These are phyloP conservation scores for Exophiala spinifera DNA, from an alignment of 2,329 filamentous ascomycete genomes.

Conservation along the genomic window DNA sequence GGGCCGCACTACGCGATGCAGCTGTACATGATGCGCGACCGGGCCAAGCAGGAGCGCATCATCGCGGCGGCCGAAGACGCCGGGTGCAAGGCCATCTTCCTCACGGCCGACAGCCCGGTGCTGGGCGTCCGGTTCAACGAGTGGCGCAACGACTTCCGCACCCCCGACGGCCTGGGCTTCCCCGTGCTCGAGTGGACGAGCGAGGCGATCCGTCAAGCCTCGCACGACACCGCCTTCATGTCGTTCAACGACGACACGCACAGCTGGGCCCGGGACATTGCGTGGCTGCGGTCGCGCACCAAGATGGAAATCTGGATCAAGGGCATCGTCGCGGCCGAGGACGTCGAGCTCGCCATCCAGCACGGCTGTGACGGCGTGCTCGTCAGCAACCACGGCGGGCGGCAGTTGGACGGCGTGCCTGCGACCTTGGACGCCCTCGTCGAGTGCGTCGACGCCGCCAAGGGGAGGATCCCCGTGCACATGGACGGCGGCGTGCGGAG, in stretches of 20 bases:
- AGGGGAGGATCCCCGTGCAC: conserved; percentile 37
- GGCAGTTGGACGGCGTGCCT: conserved; percentile 38
- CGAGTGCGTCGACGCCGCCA: conserved; percentile 28
- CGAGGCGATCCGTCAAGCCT: conserved; percentile 12
- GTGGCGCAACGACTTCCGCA: conserved; percentile 50
- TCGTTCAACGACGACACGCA: conserved; percentile 37
- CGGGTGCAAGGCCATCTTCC: conserved; percentile 50
- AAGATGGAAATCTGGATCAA: conserved; percentile 28
- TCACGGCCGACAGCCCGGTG: conserved; percentile 52
- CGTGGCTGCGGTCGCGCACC: conserved; percentile 45
- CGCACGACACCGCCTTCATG: conserved; percentile 15
- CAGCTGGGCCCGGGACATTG: conserved; percentile 51
- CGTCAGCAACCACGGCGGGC: conserved; percentile 41
- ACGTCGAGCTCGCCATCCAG: conserved; percentile 35
- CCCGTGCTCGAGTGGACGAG: conserved; percentile 28
- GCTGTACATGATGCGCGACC: conserved; percentile 26
- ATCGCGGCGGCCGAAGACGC: conserved; percentile 40
- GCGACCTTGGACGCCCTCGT: conserved; percentile 37
- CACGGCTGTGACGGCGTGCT: conserved; percentile 37
- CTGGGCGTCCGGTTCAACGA: conserved; percentile 52
- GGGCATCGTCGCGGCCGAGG: conserved; percentile 32
- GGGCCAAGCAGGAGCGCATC: conserved; percentile 41
- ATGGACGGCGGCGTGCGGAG: conserved; percentile 55
- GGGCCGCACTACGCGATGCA: conserved; percentile 33
- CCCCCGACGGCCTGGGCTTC: conserved; percentile 23